Base-by-base conservation (phyloP, 345 rosid species). In the Citrus mangshanensis region DNA sequence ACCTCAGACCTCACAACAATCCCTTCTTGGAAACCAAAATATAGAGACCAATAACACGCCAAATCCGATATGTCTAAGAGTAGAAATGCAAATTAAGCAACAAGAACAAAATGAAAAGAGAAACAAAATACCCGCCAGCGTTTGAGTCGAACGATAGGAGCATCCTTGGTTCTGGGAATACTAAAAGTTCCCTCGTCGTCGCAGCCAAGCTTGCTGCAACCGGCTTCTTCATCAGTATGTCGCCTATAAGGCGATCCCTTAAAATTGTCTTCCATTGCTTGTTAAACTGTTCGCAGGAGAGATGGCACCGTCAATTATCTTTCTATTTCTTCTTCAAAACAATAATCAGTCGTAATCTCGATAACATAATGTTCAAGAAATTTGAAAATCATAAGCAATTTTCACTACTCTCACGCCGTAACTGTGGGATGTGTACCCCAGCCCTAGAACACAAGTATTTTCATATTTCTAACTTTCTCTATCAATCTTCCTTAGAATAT, bases 111-210 rank as follows among this genome's bases (percentile, higher is more conserved):
- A 27, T 32, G 59, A 46, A 77, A 69, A 59, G 16, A 10, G 40
- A 55, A 77, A 64, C 78, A 37, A 73, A 59, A 76, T 87, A 97
- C 99, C 88, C 99, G 90, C 99, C 98, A 97, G 8, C 95, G 89
- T 77, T 87, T 86, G 74, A 97, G 90, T 38, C 91, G 90, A 21
- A 89, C 89, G 61, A 79, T 10, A 0, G 98, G 78, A 76, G 87
- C 97, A 84, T 94, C 87, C 84, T 97, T 97, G 61, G 98, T 93
- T 22, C 86, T 87, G 32, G 89, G 7, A 80, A 97, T 91, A 34
- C 87, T 76, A 72, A 97, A 97, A 1, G 98, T 92, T 84, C 82
- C 64, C 6, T 79, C 80, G 4, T 80, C 81, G 1, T 60, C 77
- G 19, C 83, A 82, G 22, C 18, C 24, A 4, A 1, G 1, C 70